phyloP scores from a whole-genome alignment of 352 stramenopile genomes.

The Thalassiosira delicatula region DNA sequence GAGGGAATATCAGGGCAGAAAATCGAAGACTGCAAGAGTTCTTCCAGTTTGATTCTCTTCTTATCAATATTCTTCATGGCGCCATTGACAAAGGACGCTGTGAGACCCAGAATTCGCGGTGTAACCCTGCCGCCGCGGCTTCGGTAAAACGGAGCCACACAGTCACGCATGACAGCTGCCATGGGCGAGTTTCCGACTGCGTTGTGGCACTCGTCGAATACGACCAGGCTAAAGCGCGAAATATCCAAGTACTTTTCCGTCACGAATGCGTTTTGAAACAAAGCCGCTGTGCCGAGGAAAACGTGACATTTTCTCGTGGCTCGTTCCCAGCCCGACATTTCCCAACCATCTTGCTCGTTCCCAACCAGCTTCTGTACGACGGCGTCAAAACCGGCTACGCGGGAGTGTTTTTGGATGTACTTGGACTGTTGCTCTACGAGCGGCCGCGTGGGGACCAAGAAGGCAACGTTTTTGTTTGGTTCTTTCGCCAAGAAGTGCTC shows the following conservation, averaged over 20 bases:
- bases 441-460: not conserved
- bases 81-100: constrained; percentile 23
- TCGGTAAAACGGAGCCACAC: not conserved
- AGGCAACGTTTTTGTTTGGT: not conserved
- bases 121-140: not conserved
- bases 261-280: constrained; percentile 22
- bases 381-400: not conserved
- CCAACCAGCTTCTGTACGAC: not conserved
- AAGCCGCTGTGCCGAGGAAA: constrained; percentile 11
- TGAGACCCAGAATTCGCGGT: constrained; percentile 18
- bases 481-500: constrained; percentile 15
- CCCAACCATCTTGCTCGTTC: not conserved
- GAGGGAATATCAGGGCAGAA: not conserved
- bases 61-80: constrained; percentile 7
- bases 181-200: constrained; percentile 11
- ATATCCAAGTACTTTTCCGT: constrained; percentile 18
- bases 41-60: not conserved
- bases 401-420: not conserved
- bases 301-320: not conserved
- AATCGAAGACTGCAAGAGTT: not conserved
- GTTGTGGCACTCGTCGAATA: constrained; percentile 34
- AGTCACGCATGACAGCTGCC: constrained; percentile 17
- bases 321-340: not conserved
- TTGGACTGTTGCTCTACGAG: not conserved
- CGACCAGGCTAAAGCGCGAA: not conserved